Percentiles rank a stretch among this genome's conserved stretches.
These are phyloP conservation scores for Bigelowiella natans DNA, from an alignment of 78 protist genomes.

Conservation along the genomic window DNA sequence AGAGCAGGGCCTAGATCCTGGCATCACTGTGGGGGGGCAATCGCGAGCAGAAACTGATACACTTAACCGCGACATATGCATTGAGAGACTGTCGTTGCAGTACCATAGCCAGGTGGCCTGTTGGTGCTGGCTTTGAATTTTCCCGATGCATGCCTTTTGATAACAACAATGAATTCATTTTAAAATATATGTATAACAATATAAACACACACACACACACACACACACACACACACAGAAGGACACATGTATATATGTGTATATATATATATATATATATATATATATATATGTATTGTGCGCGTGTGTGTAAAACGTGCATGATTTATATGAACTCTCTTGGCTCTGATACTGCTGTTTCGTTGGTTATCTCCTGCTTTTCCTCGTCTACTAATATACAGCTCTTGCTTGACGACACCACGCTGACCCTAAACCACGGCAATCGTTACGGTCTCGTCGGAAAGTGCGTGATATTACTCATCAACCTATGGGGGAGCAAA, in stretches of 20 bases:
- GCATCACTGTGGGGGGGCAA: no score
- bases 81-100: background rate
- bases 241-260: background rate
- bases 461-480: background rate
- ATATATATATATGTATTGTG: background rate
- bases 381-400: background rate
- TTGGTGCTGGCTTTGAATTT: no score
- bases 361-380: no score
- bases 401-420: background rate
- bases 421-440: background rate
- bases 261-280: background rate
- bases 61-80: background rate
- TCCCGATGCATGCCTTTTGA: no score
- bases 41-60: background rate
- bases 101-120: background rate
- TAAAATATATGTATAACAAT: background rate
- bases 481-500: no score
- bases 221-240: background rate
- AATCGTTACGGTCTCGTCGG: background rate
- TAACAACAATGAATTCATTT: background rate
- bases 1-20: no score
- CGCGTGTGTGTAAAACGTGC: background rate
- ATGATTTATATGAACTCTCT: background rate
- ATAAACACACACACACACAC: background rate
- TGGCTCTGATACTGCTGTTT: no score